Conservation (phyloP, 495 filamentous ascomycete genomes). For the Penicillium cataractarum region DNA sequence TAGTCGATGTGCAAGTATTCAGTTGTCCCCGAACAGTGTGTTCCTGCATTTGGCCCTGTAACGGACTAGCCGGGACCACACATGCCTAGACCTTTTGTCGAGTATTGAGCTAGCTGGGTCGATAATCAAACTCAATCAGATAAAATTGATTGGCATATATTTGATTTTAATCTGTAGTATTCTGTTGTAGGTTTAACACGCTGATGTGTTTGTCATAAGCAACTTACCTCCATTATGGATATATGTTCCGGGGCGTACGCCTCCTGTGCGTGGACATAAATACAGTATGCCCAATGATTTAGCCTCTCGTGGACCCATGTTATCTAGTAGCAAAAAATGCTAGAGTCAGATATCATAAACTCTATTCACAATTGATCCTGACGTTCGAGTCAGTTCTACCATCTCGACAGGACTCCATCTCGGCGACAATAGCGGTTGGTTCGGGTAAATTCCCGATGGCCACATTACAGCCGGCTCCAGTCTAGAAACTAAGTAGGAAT, state of each 20-base stretch:
- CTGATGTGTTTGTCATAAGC: too few species aligned
- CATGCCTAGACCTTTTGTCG: background rate
- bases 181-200: too few species aligned
- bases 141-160: background rate
- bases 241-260: too few species aligned
- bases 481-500: background rate
- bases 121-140: background rate
- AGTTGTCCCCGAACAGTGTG: background rate
- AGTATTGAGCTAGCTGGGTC: background rate
- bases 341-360: background rate
- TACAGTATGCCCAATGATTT: too few species aligned
- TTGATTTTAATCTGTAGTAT: background rate
- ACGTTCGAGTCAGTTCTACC: background rate
- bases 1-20: background rate
- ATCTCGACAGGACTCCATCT: background rate
- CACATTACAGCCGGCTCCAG: background rate
- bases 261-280: too few species aligned
- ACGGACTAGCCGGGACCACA: background rate
- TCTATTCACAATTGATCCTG: background rate
- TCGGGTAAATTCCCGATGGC: conserved; percentile 8
- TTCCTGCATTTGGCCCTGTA: background rate
- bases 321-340: background rate
- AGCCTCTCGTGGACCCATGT: too few species aligned
- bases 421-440: background rate
- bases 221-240: too few species aligned